Conservation (phyloP, 345 rosid genomes). For the Nephelium lappaceum region DNA sequence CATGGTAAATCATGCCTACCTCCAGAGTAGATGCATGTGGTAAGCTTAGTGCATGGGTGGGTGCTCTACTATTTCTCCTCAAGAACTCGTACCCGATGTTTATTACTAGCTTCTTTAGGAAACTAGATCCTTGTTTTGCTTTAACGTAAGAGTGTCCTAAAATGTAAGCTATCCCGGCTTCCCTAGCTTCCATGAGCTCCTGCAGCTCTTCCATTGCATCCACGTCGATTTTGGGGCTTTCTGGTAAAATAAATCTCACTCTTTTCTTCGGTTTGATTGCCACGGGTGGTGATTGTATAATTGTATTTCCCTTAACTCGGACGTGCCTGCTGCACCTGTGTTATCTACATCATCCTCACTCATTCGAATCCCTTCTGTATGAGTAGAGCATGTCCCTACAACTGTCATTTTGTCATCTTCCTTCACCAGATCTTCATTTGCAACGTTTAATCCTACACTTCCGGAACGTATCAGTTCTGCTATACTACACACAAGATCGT, state of each 20-base stretch:
- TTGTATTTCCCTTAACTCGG: constrained; percentile 59
- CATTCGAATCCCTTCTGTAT: constrained; percentile 58
- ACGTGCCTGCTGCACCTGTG: constrained; percentile 51
- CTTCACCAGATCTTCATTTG: constrained; percentile 34
- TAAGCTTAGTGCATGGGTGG: constrained; percentile 48
- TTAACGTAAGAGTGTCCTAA: constrained; percentile 79
- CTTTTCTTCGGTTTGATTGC: constrained; percentile 50
- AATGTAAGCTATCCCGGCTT: constrained; percentile 86
- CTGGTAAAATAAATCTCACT: constrained; percentile 79
- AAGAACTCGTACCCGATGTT: constrained; percentile 79
- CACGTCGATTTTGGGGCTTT: constrained; percentile 62
- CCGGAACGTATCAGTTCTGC: constrained; percentile 80
- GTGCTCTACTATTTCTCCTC: constrained; percentile 75
- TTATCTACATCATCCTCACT: constrained; percentile 46
- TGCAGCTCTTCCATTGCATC: constrained; percentile 63
- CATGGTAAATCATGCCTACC: constrained; percentile 89
- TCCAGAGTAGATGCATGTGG: constrained; percentile 88
- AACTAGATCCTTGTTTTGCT: constrained; percentile 80
- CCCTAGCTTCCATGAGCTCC: constrained; percentile 85
- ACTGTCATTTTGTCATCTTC: constrained; percentile 73
- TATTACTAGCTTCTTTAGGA: constrained; percentile 67
- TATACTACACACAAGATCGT: constrained; percentile 83
- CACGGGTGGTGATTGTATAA: constrained; percentile 53
- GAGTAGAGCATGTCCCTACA: constrained; percentile 73
- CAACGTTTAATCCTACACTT: constrained; percentile 21